Percentiles rank a stretch among this genome's conserved stretches.
Evolutionary conservation across 495 filamentous ascomycete species (phyloP).

Genomic region (Xylaria curta): DNA sequence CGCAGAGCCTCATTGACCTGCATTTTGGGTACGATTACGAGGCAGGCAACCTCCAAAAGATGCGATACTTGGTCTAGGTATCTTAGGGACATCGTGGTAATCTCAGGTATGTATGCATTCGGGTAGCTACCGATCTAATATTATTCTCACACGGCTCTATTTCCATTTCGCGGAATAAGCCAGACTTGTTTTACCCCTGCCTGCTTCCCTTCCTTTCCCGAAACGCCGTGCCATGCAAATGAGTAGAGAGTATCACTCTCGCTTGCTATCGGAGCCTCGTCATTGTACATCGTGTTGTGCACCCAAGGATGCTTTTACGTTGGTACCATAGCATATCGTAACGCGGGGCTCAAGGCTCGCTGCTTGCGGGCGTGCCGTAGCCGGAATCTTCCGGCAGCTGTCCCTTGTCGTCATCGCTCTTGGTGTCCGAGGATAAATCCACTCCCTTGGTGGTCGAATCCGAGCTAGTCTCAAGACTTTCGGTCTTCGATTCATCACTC

Average conservation of each 20-base stretch:
- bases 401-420: conserved; percentile 29
- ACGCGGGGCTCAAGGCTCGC: conserved; percentile 22
- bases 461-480: neutral
- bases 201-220: neutral
- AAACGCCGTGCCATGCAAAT: conserved; percentile 22
- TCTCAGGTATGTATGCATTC: neutral
- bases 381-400: conserved; percentile 36
- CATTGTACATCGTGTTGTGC: conserved; percentile 6
- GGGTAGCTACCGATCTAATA: neutral
- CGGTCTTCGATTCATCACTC: neutral
- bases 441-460: conserved; percentile 23
- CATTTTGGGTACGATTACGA: neutral
- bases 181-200: neutral
- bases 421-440: conserved; percentile 20
- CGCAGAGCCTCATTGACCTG: neutral
- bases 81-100: neutral
- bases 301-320: neutral
- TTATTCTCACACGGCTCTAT: neutral
- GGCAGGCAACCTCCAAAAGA: neutral
- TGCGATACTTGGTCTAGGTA: no score
- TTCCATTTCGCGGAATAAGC: neutral
- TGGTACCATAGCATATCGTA: neutral
- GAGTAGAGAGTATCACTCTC: neutral
- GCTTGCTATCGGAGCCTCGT: neutral
- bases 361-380: conserved; percentile 36